Base-by-base conservation (phyloP, 805 yeast species). In the Ogataea saltuana region DNA sequence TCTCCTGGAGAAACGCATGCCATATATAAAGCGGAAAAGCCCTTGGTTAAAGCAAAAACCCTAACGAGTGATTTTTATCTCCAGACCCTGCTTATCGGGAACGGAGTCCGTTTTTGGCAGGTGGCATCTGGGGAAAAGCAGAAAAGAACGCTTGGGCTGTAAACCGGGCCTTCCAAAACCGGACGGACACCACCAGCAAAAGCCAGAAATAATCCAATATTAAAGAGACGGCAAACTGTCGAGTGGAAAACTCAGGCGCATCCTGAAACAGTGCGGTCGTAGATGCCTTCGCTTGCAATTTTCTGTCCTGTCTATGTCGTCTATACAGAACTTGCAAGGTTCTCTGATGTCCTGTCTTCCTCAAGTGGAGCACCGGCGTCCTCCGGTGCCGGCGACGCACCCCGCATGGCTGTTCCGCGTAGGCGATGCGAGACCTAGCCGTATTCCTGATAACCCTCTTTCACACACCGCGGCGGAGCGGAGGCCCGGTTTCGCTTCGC, bases 1-100 rank as follows among this genome's bases (percentile, higher is more conserved):
- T n/a, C n/a, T n/a, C n/a, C n/a, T n/a, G n/a, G 25, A 22, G 25
- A 7, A 22, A 22, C 25, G 25, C 25, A 10, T 22, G 25, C 25
- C 9, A 32, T 19, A 32, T 21, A 13, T 9, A 33, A 33, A 21
- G 36, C 22, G 36, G 36, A 33, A 33, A 33, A 33, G n/a, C 16
- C 27, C 23, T 16, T 33, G 27, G 6, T 21, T 33, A 33, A 33
- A 10, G 15, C 16, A 15, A 33, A 33, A 33, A 32, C 21, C 13
- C 18, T 4, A 10, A 13, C 22, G 36, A 33, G 36, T 33, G 22
- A 33, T 33, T n/a, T n/a, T n/a, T 16, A 17, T 15, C 20, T 30
- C 13, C 20, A 6, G 6, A 33, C 36, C 18, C 36, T 13, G n/a
- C n/a, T 19, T 20, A 18, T 18, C 28, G 25, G 36, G 15, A 6